These are phyloP conservation scores for Syzygium malaccense DNA, from an alignment of 441 rosid genomes.

Conservation along the genomic window DNA sequence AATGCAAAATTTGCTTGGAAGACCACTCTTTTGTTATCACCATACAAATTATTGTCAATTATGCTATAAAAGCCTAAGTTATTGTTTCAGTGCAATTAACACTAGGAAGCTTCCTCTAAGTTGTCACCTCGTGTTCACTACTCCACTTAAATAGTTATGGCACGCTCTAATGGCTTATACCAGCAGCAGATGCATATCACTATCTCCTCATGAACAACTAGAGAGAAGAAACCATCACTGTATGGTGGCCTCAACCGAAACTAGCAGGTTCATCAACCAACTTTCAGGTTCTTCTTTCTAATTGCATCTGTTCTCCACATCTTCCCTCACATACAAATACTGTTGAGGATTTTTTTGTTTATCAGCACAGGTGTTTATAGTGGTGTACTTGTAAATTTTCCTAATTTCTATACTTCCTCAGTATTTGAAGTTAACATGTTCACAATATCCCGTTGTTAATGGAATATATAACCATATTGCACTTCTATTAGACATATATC, in stretches of 20 bases:
- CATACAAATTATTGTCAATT: background rate
- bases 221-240: background rate
- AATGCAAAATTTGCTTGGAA: background rate
- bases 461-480: background rate
- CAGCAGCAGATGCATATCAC: background rate
- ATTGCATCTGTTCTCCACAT: background rate
- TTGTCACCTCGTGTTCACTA: background rate
- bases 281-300: background rate
- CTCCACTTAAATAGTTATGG: background rate
- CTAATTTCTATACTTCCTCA: background rate
- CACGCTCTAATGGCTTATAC: background rate
- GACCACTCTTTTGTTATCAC: background rate
- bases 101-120: background rate
- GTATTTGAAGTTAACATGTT: background rate
- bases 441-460: background rate
- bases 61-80: background rate
- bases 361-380: background rate
- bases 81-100: background rate
- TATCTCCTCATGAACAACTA: background rate
- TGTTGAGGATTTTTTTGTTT: background rate
- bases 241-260: background rate
- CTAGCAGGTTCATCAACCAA: background rate
- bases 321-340: background rate
- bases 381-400: background rate
- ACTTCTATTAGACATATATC: background rate